phyloP scores from a whole-genome alignment of 345 rosid genomes.

The Hevea brasiliensis region DNA sequence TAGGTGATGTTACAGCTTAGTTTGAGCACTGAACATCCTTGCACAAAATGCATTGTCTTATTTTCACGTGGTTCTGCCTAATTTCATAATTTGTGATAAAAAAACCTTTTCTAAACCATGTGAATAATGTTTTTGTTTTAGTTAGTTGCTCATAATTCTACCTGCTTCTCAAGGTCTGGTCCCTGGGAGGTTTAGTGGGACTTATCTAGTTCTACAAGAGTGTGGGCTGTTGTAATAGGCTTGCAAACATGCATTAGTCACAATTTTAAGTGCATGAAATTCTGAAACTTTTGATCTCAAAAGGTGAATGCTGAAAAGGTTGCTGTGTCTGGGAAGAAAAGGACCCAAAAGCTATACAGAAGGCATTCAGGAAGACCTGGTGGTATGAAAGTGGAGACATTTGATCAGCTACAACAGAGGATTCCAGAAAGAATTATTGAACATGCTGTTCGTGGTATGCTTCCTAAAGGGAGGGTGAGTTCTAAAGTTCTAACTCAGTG shows the following conservation, averaged over 20 bases:
- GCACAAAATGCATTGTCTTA: neutral
- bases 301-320: conserved; percentile 98
- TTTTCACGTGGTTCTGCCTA: neutral
- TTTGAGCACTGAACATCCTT: neutral
- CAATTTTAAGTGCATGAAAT: neutral
- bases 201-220: neutral
- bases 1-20: neutral
- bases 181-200: too few species aligned
- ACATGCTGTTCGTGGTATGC: conserved; percentile 99
- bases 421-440: conserved; percentile 95
- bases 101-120: neutral
- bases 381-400: conserved; percentile 94
- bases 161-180: neutral
- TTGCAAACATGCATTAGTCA: too few species aligned
- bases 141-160: neutral
- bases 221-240: neutral
- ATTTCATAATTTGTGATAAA: neutral
- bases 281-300: conserved; percentile 11
- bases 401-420: conserved; percentile 83
- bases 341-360: conserved; percentile 92
- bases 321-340: conserved; percentile 89
- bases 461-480: conserved; percentile 96
- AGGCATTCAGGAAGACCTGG: conserved; percentile 99
- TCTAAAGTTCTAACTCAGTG: conserved; percentile 11
- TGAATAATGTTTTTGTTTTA: neutral